phyloP scores from a whole-genome alignment of 805 yeast genomes.

The Lipomyces sp. region DNA sequence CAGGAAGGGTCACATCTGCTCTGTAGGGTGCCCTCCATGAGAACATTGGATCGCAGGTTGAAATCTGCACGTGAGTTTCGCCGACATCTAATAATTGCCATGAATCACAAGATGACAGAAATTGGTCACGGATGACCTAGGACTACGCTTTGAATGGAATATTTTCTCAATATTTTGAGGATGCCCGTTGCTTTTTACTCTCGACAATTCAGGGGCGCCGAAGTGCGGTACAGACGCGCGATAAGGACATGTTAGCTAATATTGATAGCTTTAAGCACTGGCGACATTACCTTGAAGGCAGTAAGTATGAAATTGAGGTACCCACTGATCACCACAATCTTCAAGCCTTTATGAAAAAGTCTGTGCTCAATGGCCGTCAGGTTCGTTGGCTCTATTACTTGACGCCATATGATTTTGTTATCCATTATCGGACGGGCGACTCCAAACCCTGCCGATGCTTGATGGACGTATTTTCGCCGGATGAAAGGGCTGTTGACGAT shows the following conservation, averaged over 20 bases:
- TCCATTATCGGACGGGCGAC: constrained; percentile 21
- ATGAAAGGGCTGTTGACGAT: no score
- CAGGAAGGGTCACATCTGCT: background rate
- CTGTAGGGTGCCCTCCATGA: no score
- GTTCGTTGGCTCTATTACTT: constrained; percentile 13
- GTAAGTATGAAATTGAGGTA: constrained; percentile 14
- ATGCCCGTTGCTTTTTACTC: constrained; percentile 5
- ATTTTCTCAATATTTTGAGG: background rate
- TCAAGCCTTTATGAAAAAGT: constrained; percentile 13
- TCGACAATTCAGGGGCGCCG: constrained; percentile 12
- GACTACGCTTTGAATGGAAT: background rate
- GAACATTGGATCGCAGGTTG: no score
- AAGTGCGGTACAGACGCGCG: constrained; percentile 8
- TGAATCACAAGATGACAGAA: no score
- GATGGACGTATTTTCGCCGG: no score
- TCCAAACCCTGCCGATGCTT: constrained; percentile 37
- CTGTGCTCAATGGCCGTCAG: constrained; percentile 16
- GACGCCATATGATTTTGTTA: constrained; percentile 30
- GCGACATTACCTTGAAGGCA: constrained; percentile 19
- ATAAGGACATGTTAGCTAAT: background rate
- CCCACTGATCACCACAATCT: constrained; percentile 26
- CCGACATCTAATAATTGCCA: no score
- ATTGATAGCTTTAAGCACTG: constrained; percentile 14
- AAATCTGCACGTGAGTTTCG: no score
- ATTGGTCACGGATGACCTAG: no score